Base-by-base conservation (phyloP, 805 yeast species). In the Candida methanosorbosa region DNA sequence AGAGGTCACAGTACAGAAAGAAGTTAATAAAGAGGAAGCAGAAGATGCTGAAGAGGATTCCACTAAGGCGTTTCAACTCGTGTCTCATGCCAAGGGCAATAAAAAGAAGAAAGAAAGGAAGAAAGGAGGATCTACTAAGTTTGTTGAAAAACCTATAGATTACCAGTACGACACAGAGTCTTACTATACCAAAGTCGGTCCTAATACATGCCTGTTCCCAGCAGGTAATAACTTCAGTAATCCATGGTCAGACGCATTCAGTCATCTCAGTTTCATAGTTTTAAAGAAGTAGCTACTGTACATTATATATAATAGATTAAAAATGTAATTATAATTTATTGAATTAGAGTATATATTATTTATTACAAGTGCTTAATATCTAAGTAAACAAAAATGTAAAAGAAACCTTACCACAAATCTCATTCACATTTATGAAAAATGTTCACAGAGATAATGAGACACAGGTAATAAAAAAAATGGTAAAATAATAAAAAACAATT, bases 161-260 rank as follows among this genome's bases (percentile, higher is more conserved):
- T 47, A 49, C 29, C 25, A 41, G 8, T 42, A 38, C 23, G 39
- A 36, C 3, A n/a, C n/a, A n/a, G 26, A 38, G 0, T 25, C 41
- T n/a, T 46, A 41, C 40, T 52, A 46, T 18, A 33, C 34, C 17
- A 13, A 25, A 4, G 35, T 43, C 2, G 18, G n/a, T 1, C 33
- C 30, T 18, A 7, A 24, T 4, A 20, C 27, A 13, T 30, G 11
- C 11, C 6, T 13, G 16, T 23, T 42, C 9, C 16, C 15, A 9
- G 12, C 21, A 1, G 49, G 43, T 4, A 39, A 43, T 29, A 34
- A 38, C 15, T 30, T 38, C 16, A 19, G 32, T 6, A 24, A 43
- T 13, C 21, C 37, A 7, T 54, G 59, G 59, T 41, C 34, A 2
- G 40, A 48, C 27, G 39, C 59, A 3, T 54, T 54, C 33, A 48